Base-by-base conservation (phyloP, 129 eudicot species). In the Saussurea involucrata region DNA sequence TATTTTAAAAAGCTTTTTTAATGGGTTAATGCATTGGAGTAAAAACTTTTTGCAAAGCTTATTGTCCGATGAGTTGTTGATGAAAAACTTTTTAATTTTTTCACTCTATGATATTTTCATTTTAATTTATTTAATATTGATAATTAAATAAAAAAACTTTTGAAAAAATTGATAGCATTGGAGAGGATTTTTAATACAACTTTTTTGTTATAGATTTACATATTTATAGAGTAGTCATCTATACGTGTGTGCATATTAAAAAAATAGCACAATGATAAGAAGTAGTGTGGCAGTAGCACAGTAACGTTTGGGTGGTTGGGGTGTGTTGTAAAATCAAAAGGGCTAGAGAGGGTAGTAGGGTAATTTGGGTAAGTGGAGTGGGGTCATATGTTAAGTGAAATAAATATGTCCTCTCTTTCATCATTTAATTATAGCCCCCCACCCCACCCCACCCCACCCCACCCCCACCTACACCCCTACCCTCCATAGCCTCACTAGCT, bases 281-380 rank as follows among this genome's bases (percentile, higher is more conserved):
- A 24, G 84, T 76, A 73, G 40, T 79, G 75, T 36, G 84, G 76
- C 84, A 80, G 80, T 63, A 73, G 76, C 28, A 80, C 84, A 80
- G 84, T 80, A 68, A 69, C 22, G 9, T 67, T 80, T 74, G 84
- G 71, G 84, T 74, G 60, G 83, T 71, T 80, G 83, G 80, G 66
- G 80, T 66, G 84, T 74, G 64, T 80, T 80, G 84, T 80, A 80
- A 74, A 80, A 80, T 80, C 84, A 80, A 74, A 74, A 53, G 18
- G 33, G 3, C 21, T 49, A 49, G 60, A 49, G 27, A 13, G 76
- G 65, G 64, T 78, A 78, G 61, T n/a, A 42, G 71, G 76, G 84
- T 80, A 76, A 80, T 66, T 74, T 80, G 24, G 74, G 71, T 12
- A 74, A 57, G 55, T 67, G 71, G 1, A 18, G 80, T 74, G 84